Conservation (phyloP, 2,329 filamentous ascomycete genomes). For the Fusarium anthophilum region DNA sequence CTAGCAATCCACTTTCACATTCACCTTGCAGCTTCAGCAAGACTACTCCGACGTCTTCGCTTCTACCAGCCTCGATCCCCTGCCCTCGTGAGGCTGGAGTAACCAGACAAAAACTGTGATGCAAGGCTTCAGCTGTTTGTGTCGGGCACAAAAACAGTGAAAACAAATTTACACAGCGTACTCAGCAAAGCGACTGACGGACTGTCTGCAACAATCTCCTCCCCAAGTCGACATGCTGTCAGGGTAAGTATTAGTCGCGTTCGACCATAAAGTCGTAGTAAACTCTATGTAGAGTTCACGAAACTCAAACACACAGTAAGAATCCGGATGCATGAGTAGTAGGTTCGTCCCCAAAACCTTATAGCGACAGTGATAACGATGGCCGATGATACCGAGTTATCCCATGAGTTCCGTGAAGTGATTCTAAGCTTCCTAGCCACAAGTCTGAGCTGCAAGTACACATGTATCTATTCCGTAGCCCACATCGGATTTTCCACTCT, state of each 20-base stretch:
- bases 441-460: not conserved
- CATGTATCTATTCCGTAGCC: not conserved
- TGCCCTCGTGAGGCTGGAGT: not conserved
- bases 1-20: not conserved
- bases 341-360: too few relatives aligned
- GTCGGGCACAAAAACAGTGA: too few relatives aligned
- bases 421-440: rapidly evolving
- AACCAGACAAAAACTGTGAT: not conserved
- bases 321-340: rapidly evolving
- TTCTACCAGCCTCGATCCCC: rapidly evolving
- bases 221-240: not conserved
- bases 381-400: too few relatives aligned
- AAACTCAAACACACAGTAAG: not conserved
- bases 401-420: too few relatives aligned
- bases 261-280: too few relatives aligned
- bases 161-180: too few relatives aligned
- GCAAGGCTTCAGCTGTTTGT: not conserved
- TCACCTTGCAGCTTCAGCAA: not conserved
- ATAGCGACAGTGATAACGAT: too few relatives aligned
- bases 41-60: not conserved
- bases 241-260: too few relatives aligned
- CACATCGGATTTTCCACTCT: not conserved
- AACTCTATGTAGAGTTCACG: not conserved
- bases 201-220: not conserved
- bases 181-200: too few relatives aligned